Evolutionary conservation across 2,329 filamentous ascomycete genomes (phyloP).

Genomic region (Neobulgaria alba): DNA sequence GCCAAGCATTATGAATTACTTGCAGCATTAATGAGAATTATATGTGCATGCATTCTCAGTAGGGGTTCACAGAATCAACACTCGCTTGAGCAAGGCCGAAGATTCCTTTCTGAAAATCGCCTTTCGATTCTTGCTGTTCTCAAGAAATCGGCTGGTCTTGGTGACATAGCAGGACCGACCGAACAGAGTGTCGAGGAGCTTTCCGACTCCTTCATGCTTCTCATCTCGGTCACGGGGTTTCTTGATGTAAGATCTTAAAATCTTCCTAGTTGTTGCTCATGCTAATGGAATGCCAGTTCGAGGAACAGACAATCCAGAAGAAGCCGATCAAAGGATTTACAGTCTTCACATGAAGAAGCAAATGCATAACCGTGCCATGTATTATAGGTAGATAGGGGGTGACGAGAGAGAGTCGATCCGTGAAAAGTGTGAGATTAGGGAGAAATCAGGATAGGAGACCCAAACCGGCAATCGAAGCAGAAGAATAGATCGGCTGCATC

Average conservation of each 20-base stretch:
- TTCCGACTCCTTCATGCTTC: slow-evolving; percentile 74
- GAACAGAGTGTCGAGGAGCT: slow-evolving; percentile 64
- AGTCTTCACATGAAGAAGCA: slow-evolving; percentile 15
- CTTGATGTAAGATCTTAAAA: slow-evolving; percentile 58
- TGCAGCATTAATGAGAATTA: slow-evolving; percentile 68
- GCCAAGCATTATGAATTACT: slow-evolving; percentile 61
- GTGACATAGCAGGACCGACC: slow-evolving; percentile 36
- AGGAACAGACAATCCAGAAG: slow-evolving; percentile 29
- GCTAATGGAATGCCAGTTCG: slow-evolving; percentile 29
- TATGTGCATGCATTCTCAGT: slow-evolving; percentile 73
- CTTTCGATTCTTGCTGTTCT: slow-evolving; percentile 80
- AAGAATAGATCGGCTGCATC: too few relatives aligned
- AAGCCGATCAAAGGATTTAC: slow-evolving; percentile 19
- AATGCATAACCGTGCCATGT: too few relatives aligned
- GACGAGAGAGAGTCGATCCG: too few relatives aligned
- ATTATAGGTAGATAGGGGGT: too few relatives aligned
- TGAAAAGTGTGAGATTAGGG: too few relatives aligned
- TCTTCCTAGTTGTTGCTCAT: not conserved
- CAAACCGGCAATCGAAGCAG: too few relatives aligned
- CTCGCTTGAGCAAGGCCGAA: slow-evolving; percentile 62
- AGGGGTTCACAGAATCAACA: slow-evolving; percentile 73
- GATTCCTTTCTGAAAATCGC: slow-evolving; percentile 75
- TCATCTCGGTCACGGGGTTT: slow-evolving; percentile 77
- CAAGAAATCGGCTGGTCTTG: slow-evolving; percentile 79
- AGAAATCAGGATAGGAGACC: too few relatives aligned